Percentiles rank a stretch among this genome's conserved stretches.
Conservation (phyloP, 257 asterid species). For the Solanum neorickii region DNA sequence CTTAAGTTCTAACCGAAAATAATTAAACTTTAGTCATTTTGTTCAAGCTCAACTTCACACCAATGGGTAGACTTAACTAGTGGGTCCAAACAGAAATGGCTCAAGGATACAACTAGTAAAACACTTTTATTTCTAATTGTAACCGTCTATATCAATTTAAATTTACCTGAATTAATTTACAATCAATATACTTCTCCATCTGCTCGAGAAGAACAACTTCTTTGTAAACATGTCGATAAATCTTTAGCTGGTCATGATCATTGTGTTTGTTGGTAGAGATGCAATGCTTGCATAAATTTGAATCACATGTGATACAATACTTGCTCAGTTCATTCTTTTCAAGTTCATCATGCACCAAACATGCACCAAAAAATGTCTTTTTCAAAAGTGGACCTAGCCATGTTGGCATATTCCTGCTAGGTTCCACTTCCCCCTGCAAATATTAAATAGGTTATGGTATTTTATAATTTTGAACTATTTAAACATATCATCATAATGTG, state of each 20-base stretch:
- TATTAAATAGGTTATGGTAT: background rate
- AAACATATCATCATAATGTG: too few species aligned
- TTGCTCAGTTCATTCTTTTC: constrained; percentile 24
- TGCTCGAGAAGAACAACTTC: constrained; percentile 14
- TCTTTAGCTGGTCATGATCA: constrained; percentile 6
- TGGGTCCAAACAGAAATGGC: background rate
- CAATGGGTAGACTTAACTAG: background rate
- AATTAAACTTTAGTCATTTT: too few species aligned
- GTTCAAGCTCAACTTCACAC: too few species aligned
- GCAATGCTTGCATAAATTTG: constrained; percentile 22
- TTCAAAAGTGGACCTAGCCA: constrained; percentile 19
- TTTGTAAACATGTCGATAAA: constrained; percentile 18
- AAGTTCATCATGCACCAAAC: constrained; percentile 6
- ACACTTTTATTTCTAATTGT: background rate
- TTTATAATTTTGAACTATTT: too few species aligned
- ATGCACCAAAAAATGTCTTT: constrained; percentile 25
- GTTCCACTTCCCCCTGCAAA: background rate
- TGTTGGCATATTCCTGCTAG: background rate
- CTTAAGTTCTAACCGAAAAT: too few species aligned
- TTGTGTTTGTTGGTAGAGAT: constrained; percentile 6
- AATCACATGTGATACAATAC: constrained; percentile 24
- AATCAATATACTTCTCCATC: constrained; percentile 5
- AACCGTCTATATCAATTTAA: background rate
- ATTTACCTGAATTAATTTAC: constrained; percentile 15
- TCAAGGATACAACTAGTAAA: background rate